Evolutionary conservation across 2,329 filamentous ascomycete species (phyloP), one percentile per base, ranked within the genome.

Genomic region (Neonectria ditissima): DNA sequence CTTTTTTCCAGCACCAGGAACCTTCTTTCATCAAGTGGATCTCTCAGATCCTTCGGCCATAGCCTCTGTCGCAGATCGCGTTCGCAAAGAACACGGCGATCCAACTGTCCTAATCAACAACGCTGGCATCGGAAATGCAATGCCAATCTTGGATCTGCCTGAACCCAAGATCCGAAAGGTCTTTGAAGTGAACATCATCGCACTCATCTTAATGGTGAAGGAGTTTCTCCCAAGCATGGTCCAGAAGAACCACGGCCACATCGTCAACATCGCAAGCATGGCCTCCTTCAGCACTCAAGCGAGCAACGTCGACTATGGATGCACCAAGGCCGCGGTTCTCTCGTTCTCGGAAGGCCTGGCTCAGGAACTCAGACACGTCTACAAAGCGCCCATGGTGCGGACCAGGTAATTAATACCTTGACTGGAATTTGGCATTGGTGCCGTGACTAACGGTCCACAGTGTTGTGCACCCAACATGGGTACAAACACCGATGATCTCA

Each of bases 261-360:
- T 92, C 22, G 87, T 92, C 30, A 92, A 87, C 0, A 83, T 92
- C n/a, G 88, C 90, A 13, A 87, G 84, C 8, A 79, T 87, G 34
- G 88, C 89, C 0, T 84, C 84, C 8, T 91, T 86, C 73, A 71
- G 85, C 5, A 79, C 83, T 2, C 82, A 86, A 0, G 86, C 89
- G 2, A 82, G 81, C 61, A 86, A 91, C 80, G 84, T 88, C 32
- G 88, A 91, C 76, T 92, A 92, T 76, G 80, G 82, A 1, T 82
- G 85, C 5, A 84, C 82, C 60, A 92, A 92, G 77, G 83, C 88
- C 1, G 88, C 86, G 0, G 83, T 87, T 1, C 75, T 89, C 3
- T 78, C 86, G 2, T 89, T 92, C 75, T 89, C 92, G 71, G 88
- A 92, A 74, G 89, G 82, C 0, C 75, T 90, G 1, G 77, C 80